Base-by-base conservation (phyloP, 169 alveolate species). In the Eimeria falciformis region DNA sequence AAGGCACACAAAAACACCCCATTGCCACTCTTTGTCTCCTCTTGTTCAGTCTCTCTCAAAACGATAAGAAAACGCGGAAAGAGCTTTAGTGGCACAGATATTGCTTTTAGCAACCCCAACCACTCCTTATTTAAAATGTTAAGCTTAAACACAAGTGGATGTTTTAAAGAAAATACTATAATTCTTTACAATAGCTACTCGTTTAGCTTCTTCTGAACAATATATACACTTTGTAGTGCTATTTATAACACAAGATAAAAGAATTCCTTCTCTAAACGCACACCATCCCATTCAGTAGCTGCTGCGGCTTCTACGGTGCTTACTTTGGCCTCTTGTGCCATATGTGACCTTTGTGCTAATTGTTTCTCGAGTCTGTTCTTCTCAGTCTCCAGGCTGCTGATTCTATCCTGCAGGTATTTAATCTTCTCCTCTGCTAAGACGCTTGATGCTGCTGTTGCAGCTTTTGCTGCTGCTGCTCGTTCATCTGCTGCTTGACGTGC, bases 291-390 rank as follows among this genome's bases (percentile, higher is more conserved):
- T 6, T n/a, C 77, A 25, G 77, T n/a, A n/a, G 77, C 77, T 6
- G 40, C 45, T 27, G 77, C 45, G 14, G 50, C 55, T 11, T 50
- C 56, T 11, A 56, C 7, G 12, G 23, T 3, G 11, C 82, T 3
- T 71, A 71, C 82, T 4, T 56, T 71, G 5, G 82, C 82, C 55
- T 71, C 82, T n/a, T 71, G 82, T 1, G 82, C 82, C 12, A 18
- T 71, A 12, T 71, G 82, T 5, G 50, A 3, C 56, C 40, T 71
- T 33, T 71, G 82, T 17, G 50, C 56, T 25, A 71, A 27, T 27
- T 71, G 58, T 6, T 14, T 18, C n/a, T 71, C 82, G 25, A 71
- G 82, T 3, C 56, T 29, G 82, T 27, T 71, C 25, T 40, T 27
- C 33, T 37, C 56, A 25, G 23, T 11, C 56, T 71, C 40, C 4